phyloP scores from a whole-genome alignment of 2,329 filamentous ascomycete species.

The Penicillium expansum region DNA sequence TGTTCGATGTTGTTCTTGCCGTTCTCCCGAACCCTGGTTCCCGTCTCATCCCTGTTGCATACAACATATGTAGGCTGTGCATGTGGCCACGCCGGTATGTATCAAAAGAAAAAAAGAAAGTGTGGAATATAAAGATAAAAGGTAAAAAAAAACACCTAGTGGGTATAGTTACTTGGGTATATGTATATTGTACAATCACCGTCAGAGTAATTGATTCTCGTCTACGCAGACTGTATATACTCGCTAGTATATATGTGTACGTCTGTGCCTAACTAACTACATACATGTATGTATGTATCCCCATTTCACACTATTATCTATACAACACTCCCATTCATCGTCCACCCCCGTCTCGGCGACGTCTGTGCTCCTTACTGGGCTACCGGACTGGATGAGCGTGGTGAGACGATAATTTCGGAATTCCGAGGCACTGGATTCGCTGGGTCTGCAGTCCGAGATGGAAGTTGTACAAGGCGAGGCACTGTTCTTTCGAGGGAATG shows the following conservation, averaged over 20 bases:
- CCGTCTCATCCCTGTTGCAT: not conserved
- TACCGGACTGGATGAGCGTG: conserved; percentile 7
- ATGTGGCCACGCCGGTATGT: not conserved
- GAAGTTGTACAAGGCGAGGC: conserved; percentile 10
- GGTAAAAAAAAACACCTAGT: not conserved
- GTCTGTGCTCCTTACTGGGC: conserved; percentile 2
- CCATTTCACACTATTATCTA: not conserved
- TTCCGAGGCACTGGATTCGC: conserved; percentile 15
- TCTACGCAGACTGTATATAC: not conserved
- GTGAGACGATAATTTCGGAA: conserved; percentile 14
- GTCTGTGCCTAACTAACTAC: not conserved
- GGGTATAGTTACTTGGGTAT: not conserved
- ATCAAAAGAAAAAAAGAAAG: not conserved
- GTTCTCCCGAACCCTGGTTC: not conserved
- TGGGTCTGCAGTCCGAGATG: conserved; percentile 7
- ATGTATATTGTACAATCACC: not conserved
- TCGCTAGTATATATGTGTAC: not conserved
- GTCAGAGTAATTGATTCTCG: not conserved
- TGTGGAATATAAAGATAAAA: not conserved
- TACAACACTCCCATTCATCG: not conserved
- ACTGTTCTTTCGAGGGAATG: not conserved
- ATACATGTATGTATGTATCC: not conserved
- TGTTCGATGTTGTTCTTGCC: not conserved
- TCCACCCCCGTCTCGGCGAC: not conserved
- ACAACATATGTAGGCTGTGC: not conserved